Conservation (phyloP, 2,329 filamentous ascomycete genomes). For the Cladobotryum protrusum region DNA sequence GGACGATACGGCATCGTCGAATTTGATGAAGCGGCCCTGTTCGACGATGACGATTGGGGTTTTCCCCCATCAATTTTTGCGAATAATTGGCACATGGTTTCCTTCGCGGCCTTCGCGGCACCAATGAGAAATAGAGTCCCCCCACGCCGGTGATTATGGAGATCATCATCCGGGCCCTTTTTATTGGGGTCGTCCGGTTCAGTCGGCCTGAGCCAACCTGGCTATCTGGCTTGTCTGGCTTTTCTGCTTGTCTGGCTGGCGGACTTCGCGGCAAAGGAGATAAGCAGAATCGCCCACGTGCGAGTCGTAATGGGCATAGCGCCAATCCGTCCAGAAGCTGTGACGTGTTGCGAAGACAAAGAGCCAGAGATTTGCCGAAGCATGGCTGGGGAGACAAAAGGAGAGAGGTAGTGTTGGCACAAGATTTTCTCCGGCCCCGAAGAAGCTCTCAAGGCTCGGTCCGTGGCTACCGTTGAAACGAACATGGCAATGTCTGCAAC, state of each 20-base stretch:
- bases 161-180: neutral
- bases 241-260: slow-evolving; percentile 9
- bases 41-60: no score
- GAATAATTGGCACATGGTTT: neutral
- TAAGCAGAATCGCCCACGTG: slow-evolving; percentile 10
- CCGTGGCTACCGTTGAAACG: neutral
- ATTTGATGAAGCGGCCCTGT: no score
- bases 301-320: slow-evolving; percentile 10
- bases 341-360: slow-evolving; percentile 7
- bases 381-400: neutral
- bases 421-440: neutral
- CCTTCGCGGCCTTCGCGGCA: neutral
- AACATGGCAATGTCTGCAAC: slow-evolving; percentile 1
- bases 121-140: neutral
- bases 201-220: neutral
- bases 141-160: neutral
- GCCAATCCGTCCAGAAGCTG: slow-evolving; percentile 7
- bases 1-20: no score
- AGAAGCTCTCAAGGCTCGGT: neutral
- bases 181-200: no score
- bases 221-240: slow-evolving; percentile 1
- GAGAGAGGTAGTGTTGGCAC: no score
- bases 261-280: slow-evolving; percentile 12
- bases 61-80: no score
- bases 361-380: slow-evolving; percentile 10